Base-by-base conservation (phyloP, 352 stramenopile genomes). In the Phytophthora fragariae region DNA sequence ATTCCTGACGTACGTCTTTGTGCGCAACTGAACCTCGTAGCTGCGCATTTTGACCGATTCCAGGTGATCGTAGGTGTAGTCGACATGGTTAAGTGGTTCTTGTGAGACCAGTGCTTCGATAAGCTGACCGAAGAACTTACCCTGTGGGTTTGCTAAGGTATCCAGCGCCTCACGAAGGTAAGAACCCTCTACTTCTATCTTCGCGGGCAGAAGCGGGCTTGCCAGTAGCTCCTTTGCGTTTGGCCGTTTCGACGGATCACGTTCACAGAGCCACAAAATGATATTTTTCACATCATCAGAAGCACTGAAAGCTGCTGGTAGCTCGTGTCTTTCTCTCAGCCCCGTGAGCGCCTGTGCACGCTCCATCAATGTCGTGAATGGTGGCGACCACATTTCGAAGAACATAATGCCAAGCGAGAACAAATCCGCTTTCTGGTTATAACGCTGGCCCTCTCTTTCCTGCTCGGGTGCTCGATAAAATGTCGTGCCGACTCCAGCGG, bases 381-480 rank as follows among this genome's bases (percentile, higher is more conserved):
- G 93, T 33, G 91, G 91, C 17, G 92, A 92, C 82, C 97, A 98
- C 92, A 99, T 98, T 65, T 99, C 97, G 65, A 98, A 99, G 59
- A 99, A 92, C 29, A 99, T 70, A 49, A 99, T 94, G 8, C 97
- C 97, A 8, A 99, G 80, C 8, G 92, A 98, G 70, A 97, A 99
- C 76, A 99, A 97, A 68, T 99, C 97, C 3, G 89, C 92, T 58
- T 96, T 96, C 54, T 95, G 95, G 76, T 94, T 98, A 85, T 90
- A 97, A 5, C 82, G 82, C 73, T 94, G 85, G 17, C 90, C 86
- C 73, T 95, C 82, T 67, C 85, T 86, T 77, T 98, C 94, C 68
- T 99, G 95, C 68, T 99, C 97, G 3, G 97, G 95, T 11, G 97
- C 96, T 27, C 96, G 90, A 75, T 99, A 99, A 60, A 99, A 98